phyloP scores from a whole-genome alignment of 768 basidiomycete species.

The Leucosporidium scottii region DNA sequence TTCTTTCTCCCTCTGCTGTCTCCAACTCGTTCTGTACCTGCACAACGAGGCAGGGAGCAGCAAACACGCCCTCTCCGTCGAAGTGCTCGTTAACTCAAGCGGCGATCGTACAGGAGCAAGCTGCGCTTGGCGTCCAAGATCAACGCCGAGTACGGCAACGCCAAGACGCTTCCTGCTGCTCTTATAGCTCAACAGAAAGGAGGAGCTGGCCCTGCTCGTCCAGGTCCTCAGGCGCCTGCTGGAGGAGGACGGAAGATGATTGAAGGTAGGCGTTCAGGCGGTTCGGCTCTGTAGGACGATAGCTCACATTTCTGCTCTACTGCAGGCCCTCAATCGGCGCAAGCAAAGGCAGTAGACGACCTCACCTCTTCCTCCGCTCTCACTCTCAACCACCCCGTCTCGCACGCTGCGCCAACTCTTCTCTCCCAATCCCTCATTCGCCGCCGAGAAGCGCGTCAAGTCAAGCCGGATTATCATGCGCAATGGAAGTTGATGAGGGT shows the following conservation, averaged over 20 bases:
- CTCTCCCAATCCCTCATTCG: conserved; percentile 84
- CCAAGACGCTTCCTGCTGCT: conserved; percentile 71
- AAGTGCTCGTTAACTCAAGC: no score
- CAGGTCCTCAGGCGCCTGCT: conserved; percentile 8
- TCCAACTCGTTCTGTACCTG: not conserved
- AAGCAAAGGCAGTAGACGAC: no score
- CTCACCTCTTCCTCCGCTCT: conserved; percentile 30
- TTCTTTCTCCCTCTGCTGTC: not conserved
- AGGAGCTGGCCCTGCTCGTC: conserved; percentile 62
- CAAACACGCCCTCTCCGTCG: not conserved
- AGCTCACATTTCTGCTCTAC: conserved; percentile 34
- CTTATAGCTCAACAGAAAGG: conserved; percentile 72
- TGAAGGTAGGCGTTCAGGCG: conserved; percentile 24
- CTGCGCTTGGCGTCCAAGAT: conserved; percentile 71
- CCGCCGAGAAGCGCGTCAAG: conserved; percentile 85
- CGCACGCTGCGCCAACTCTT: conserved; percentile 38
- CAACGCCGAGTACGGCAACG: conserved; percentile 79
- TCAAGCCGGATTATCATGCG: conserved; percentile 92
- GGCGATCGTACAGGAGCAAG: conserved; percentile 18
- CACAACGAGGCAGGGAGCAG: not conserved
- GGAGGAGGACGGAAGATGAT: conserved; percentile 26
- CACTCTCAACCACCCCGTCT: conserved; percentile 23
- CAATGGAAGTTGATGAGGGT: conserved; percentile 94
- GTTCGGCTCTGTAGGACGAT: conserved; percentile 40
- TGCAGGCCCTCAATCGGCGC: conserved; percentile 24